phyloP scores from a whole-genome alignment of 2,329 filamentous ascomycete species.

The Diaporthe vaccinii region DNA sequence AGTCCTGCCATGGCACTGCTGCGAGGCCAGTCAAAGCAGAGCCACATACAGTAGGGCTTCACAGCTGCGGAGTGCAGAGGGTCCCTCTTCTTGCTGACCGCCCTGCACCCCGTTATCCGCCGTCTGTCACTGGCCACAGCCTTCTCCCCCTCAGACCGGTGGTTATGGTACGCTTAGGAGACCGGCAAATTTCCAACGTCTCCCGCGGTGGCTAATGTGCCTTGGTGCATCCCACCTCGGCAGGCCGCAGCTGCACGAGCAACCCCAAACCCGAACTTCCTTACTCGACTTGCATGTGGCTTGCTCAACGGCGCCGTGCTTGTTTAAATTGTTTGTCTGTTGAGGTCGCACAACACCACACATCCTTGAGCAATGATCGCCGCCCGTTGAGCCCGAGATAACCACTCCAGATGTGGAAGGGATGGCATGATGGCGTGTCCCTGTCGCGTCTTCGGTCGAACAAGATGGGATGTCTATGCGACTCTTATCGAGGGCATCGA shows the following conservation, averaged over 20 bases:
- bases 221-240: constrained; percentile 8
- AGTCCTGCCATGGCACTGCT: constrained; percentile 7
- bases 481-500: background rate
- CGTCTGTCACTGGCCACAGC: background rate
- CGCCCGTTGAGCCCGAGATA: constrained; percentile 24
- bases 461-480: constrained; percentile 22
- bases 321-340: constrained; percentile 22
- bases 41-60: background rate
- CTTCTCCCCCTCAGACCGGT: background rate
- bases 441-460: constrained; percentile 8
- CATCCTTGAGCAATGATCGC: constrained; percentile 6
- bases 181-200: constrained; percentile 7
- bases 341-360: constrained; percentile 7
- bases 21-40: constrained; percentile 9
- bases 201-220: constrained; percentile 9
- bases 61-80: background rate
- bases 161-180: background rate
- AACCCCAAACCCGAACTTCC: background rate
- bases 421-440: background rate
- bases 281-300: constrained; percentile 17
- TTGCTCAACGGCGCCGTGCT: constrained; percentile 16
- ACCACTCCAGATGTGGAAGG: constrained; percentile 5
- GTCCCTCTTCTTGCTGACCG: constrained; percentile 8
- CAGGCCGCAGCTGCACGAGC: constrained; percentile 6
- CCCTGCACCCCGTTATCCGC: constrained; percentile 5